Percentiles rank a stretch among this genome's conserved stretches.
These are phyloP conservation scores for Trichoderma sp. DNA, from an alignment of 2,329 filamentous ascomycete species.

Conservation along the genomic window DNA sequence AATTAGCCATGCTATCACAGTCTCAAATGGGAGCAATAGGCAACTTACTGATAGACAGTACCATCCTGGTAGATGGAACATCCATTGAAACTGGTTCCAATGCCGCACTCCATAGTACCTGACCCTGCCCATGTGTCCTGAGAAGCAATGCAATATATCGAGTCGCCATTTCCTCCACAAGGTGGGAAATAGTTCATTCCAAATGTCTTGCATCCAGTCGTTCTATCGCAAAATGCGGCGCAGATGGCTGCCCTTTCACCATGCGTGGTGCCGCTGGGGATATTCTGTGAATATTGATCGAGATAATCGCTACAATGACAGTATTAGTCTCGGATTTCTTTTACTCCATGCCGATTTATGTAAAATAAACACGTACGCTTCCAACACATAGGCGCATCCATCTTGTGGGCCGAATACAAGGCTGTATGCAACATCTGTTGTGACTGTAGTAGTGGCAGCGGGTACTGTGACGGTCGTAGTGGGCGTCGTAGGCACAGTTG, in stretches of 20 bases:
- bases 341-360: not conserved
- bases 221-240: slow-evolving; percentile 16
- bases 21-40: not conserved
- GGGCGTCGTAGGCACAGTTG: not conserved
- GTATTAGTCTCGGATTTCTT: not conserved
- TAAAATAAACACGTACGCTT: not conserved
- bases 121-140: slow-evolving; percentile 7
- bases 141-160: slow-evolving; percentile 19
- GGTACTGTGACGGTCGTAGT: slow-evolving; percentile 11
- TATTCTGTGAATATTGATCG: slow-evolving; percentile 14
- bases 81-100: slow-evolving; percentile 4
- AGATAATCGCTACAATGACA: not conserved
- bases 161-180: slow-evolving; percentile 7
- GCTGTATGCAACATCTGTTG: not conserved
- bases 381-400: slow-evolving; percentile 1
- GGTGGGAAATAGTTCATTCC: slow-evolving; percentile 18
- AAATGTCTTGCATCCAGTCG: slow-evolving; percentile 1
- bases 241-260: slow-evolving; percentile 3
- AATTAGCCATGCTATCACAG: not conserved
- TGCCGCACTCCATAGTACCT: slow-evolving; percentile 9
- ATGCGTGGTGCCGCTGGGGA: slow-evolving; percentile 2
- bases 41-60: slow-evolving; percentile 7
- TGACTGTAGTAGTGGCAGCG: not conserved
- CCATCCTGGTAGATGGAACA: slow-evolving; percentile 23
- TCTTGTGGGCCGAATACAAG: not conserved